Evolutionary conservation across 2,329 filamentous ascomycete species (phyloP).

Genomic region (Aspergillus bombycis): DNA sequence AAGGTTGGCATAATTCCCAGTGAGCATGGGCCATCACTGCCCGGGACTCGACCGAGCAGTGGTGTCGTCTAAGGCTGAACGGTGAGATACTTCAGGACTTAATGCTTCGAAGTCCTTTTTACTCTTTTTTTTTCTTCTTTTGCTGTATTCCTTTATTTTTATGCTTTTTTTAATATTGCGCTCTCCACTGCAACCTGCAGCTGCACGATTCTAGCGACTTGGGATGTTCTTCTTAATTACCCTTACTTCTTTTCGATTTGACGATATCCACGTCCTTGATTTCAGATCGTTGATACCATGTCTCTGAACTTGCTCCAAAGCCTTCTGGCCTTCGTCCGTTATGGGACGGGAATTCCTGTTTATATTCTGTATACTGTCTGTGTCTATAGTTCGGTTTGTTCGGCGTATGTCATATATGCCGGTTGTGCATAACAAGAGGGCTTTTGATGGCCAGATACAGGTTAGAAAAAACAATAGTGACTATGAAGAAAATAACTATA

Average conservation of each 20-base stretch:
- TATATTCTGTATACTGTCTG: slow-evolving; percentile 3
- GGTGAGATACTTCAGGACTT: neutral
- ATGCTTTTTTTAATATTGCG: slow-evolving; percentile 12
- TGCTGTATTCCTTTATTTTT: neutral
- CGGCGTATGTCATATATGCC: neutral
- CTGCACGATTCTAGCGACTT: slow-evolving; percentile 3
- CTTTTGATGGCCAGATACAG: neutral
- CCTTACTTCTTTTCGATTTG: slow-evolving; percentile 9
- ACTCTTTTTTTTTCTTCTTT: neutral
- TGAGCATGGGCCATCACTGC: slow-evolving; percentile 36
- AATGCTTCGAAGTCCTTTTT: neutral
- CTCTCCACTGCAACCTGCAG: neutral
- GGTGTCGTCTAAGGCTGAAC: slow-evolving; percentile 21
- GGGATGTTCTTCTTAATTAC: slow-evolving; percentile 2
- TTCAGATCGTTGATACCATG: slow-evolving; percentile 23
- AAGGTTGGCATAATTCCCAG: slow-evolving; percentile 50
- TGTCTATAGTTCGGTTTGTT: slow-evolving; percentile 9
- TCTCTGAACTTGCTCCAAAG: slow-evolving; percentile 7
- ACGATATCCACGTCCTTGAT: slow-evolving; percentile 26
- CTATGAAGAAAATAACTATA: neutral
- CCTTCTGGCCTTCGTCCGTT: too few species aligned
- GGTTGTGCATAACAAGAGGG: slow-evolving; percentile 5
- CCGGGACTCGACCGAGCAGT: slow-evolving; percentile 40
- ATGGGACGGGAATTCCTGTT: neutral
- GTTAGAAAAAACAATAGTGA: neutral